Base-by-base conservation (phyloP, 305 asterid species). In the Withania somnifera region DNA sequence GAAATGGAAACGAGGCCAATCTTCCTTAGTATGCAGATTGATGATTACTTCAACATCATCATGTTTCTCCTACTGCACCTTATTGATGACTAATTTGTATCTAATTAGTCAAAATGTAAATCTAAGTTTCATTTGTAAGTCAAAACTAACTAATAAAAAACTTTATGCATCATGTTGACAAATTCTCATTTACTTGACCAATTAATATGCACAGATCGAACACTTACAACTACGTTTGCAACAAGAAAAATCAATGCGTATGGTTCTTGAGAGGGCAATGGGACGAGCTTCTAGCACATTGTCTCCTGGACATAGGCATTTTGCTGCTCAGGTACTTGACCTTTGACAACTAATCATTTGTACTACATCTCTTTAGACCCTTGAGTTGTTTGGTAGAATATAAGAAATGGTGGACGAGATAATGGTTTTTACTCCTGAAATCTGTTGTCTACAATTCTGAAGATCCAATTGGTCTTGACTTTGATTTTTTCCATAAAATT, bases 281-380 rank as follows among this genome's bases (percentile, higher is more conserved):
- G 94, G 94, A 42, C 84, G 92, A 83, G 90, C 92, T 81, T 91
- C 94, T 58, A 91, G 94, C 85, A 89, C 91, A 0, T 82, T 91
- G 38, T 91, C 94, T 78, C 94, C 94, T 45, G 92, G 94, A 73
- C 94, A 91, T 83, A 86, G 81, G 80, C 90, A 91, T 87, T 82
- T 91, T 88, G 85, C 94, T 60, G 84, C 90, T 57, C 90, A 88
- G 88, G 94, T 90, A 81, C 67, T n/a, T 63, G 24, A 60, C 4
- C 15, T 24, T 45, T 71, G 79, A 71, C 40, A 71, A 71, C 15
- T 71, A 4, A 71, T 14, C 0, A 0, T 45, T 71, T 45, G 1
- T 71, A 45, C 56, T 40, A 7, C 42, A 24, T 71, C 38, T 15
- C 78, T 71, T 71, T 42, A 71, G 38, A 5, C 36, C 34, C 42